Evolutionary conservation across 345 rosid genomes (phyloP), one percentile per base, ranked within the genome.

Genomic region (Aurinia saxatilis): DNA sequence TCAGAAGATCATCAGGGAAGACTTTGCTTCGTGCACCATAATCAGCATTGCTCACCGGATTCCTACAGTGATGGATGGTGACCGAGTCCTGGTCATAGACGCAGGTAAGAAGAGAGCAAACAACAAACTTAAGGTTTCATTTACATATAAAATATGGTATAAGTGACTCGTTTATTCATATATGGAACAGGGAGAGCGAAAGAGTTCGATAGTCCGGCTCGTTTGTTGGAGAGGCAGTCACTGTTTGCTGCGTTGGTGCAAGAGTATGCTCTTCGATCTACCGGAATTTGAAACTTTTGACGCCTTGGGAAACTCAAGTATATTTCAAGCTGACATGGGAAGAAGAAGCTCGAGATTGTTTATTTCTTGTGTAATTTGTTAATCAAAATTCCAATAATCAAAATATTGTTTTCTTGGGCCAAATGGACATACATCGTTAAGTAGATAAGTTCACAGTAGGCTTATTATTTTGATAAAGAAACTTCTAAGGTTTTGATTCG

Each of bases 1-100:
- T 60, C 96, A 92, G 64, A 85, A 73, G 82, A 89, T 92, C 69
- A 89, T 92, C 17, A 72, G 99, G 15, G 91, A 92, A 79, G 97
- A 87, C 54, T 92, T 92, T 44, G 88, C 74, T 7, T 63, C 86
- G 0, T 85, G 96, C 51, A 87, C 98, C 2, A 89, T 92, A 5
- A 82, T 92, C 71, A 92, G 97, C 81, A 92, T 92, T 57, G 97
- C 97, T 73, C 97, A 92, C 62, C 78, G 99, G 74, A 92, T 92
- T 63, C 96, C 97, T 5, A 92, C 97, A 8, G 97, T 92, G 53
- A 92, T 92, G 99, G 99, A 92, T 64, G 83, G 99, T 1, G 88
- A 92, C 50, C 70, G 91, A 40, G 97, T 92, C 37, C 67, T 92
- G n/a, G 96, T 92, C 13, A 45, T 92, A 4, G 97, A 89, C 70